phyloP scores from a whole-genome alignment of 2,329 filamentous ascomycete species.

The Volutella citrinella region DNA sequence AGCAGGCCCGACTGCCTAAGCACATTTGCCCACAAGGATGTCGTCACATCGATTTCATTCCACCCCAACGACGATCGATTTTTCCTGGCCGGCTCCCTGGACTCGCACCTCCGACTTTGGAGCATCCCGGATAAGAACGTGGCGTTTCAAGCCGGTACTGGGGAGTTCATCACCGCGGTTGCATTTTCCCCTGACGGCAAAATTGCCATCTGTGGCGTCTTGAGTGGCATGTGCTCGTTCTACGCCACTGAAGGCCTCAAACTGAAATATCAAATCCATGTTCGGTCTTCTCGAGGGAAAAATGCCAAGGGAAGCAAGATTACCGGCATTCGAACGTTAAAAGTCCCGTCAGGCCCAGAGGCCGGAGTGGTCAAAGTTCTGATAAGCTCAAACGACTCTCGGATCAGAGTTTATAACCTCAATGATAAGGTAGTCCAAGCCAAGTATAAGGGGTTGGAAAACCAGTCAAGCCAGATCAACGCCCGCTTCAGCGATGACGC shows the following conservation, averaged over 20 bases:
- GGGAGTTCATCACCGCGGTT: conserved; percentile 91
- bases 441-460: conserved; percentile 91
- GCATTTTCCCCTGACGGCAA: conserved; percentile 91
- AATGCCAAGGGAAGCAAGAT: conserved; percentile 98
- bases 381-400: conserved; percentile 92
- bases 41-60: conserved; percentile 92
- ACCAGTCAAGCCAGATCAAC: conserved; percentile 84
- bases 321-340: conserved; percentile 81
- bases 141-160: conserved; percentile 72
- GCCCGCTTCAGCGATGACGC: conserved; percentile 87
- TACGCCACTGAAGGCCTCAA: conserved; percentile 92
- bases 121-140: conserved; percentile 96
- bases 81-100: conserved; percentile 89
- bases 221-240: conserved; percentile 83
- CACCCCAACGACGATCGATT: conserved; percentile 95
- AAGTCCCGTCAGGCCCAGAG: conserved; percentile 43
- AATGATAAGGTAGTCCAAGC: conserved; percentile 79
- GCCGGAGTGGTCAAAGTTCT: conserved; percentile 76
- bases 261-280: conserved; percentile 80
- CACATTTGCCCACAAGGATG: conserved; percentile 91
- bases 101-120: conserved; percentile 86
- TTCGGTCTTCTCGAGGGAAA: conserved; percentile 86
- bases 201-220: conserved; percentile 80
- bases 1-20: conserved; percentile 83
- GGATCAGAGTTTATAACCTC: conserved; percentile 85